Evolutionary conservation across 345 rosid species (phyloP), one percentile per base, ranked within the genome.

Genomic region (Diplotaxis tenuifolia): DNA sequence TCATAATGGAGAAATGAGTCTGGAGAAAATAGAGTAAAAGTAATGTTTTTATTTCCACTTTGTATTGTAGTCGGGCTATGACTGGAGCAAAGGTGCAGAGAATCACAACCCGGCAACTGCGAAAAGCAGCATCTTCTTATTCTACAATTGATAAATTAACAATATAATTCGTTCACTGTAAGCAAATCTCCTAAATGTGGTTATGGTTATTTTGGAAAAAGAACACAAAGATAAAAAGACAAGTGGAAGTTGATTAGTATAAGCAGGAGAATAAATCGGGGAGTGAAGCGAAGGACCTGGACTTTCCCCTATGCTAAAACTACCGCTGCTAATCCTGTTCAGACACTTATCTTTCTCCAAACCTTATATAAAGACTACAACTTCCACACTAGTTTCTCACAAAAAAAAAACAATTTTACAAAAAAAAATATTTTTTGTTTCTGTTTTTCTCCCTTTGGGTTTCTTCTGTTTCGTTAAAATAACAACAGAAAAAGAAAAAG

Each of bases 81-180:
- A 96, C 86, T 96, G 98, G 99, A 84, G 97, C 68, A 96, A 96
- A 78, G 81, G 81, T 62, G 81, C 81, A 34, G 78, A 78, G 47
- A 78, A 78, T 73, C 81, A 78, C 63, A 73, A 78, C 71, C 81
- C 78, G 14, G 81, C 81, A 12, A 55, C 71, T 4, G 81, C 78
- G 0, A 78, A 78, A 36, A 68, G 53, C 49, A 78, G 54, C 77
- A 78, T 78, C 6, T 78, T 73, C 78, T 49, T 78, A n/a, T n/a
- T n/a, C n/a, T n/a, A n/a, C n/a, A n/a, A n/a, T n/a, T n/a, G n/a
- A n/a, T n/a, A n/a, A n/a, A n/a, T n/a, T n/a, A n/a, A n/a, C n/a
- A n/a, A n/a, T n/a, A n/a, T n/a, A n/a, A n/a, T n/a, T n/a, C n/a
- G n/a, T n/a, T n/a, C n/a, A n/a, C n/a, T n/a, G n/a, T n/a, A n/a